A percentile compares a stretch with the other conserved stretches of the same genome.
Evolutionary conservation across 164 flowering plant species (phyloP).

Genomic region (Stephania yunnanensis): DNA sequence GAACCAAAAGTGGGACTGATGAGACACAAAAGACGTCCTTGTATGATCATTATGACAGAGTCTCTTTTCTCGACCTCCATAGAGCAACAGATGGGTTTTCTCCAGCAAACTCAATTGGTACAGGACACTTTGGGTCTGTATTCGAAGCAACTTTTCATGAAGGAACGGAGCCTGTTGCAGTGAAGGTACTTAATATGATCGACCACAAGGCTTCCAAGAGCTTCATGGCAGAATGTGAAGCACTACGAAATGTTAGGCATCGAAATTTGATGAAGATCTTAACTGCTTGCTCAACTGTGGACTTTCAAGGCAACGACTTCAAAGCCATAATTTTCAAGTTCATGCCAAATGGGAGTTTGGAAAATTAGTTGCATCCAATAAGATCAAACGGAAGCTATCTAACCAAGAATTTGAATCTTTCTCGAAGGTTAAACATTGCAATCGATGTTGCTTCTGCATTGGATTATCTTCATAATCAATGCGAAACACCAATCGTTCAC

Average conservation of each 20-base stretch:
- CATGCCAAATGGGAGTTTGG: conserved; percentile 15
- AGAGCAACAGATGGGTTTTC: conserved; percentile 13
- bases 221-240: conserved; percentile 14
- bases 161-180: conserved; percentile 1
- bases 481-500: conserved; percentile 7
- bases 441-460: conserved; percentile 11
- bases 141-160: conserved; percentile 1
- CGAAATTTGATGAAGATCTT: conserved; percentile 11
- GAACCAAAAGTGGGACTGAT: background rate
- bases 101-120: conserved; percentile 8
- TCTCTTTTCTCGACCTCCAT: conserved; percentile 7
- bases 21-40: background rate
- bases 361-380: conserved; percentile 14
- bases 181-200: conserved; percentile 11
- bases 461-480: conserved; percentile 17
- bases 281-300: conserved; percentile 10
- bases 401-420: background rate
- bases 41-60: background rate
- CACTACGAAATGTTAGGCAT: conserved; percentile 10
- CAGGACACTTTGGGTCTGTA: conserved; percentile 10
- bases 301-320: conserved; percentile 10
- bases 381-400: background rate
- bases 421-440: conserved; percentile 12
- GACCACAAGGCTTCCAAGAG: conserved; percentile 5
- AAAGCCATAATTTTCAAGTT: conserved; percentile 16